Evolutionary conservation across 768 basidiomycete genomes (phyloP).

Genomic region (Podaxis rugospora): DNA sequence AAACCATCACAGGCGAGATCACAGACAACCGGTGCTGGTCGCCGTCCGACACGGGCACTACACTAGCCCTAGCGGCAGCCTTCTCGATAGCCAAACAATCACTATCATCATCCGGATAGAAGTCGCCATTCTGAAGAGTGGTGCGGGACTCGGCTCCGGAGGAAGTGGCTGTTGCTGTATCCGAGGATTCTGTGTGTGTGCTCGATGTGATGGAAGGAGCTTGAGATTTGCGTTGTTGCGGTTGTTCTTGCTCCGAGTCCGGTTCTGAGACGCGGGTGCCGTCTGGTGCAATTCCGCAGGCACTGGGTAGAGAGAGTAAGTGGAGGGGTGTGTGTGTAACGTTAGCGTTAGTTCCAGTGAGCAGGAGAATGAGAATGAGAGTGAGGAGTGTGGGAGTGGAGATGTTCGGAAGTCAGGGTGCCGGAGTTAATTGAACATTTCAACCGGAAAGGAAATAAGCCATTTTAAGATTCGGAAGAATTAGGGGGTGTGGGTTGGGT

Average conservation of each 20-base stretch:
- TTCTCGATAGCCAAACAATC: neutral
- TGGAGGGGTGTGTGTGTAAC: too few species aligned
- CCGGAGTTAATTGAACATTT: neutral
- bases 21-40: too few species aligned
- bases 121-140: neutral
- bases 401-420: neutral
- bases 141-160: neutral
- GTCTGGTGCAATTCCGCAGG: constrained; percentile 52
- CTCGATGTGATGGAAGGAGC: constrained; percentile 1
- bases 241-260: neutral
- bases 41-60: too few species aligned
- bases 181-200: neutral
- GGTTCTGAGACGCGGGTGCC: constrained; percentile 36
- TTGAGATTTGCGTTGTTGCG: neutral
- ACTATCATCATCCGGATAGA: neutral
- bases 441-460: neutral
- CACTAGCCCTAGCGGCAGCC: neutral
- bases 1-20: too few species aligned
- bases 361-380: neutral
- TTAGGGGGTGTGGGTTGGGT: neutral
- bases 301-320: constrained; percentile 24
- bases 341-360: neutral
- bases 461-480: neutral
- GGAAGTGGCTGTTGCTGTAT: neutral
- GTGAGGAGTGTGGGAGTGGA: neutral